phyloP scores from a whole-genome alignment of 371 early-diverging fungal species.

The Mucor sp. region DNA sequence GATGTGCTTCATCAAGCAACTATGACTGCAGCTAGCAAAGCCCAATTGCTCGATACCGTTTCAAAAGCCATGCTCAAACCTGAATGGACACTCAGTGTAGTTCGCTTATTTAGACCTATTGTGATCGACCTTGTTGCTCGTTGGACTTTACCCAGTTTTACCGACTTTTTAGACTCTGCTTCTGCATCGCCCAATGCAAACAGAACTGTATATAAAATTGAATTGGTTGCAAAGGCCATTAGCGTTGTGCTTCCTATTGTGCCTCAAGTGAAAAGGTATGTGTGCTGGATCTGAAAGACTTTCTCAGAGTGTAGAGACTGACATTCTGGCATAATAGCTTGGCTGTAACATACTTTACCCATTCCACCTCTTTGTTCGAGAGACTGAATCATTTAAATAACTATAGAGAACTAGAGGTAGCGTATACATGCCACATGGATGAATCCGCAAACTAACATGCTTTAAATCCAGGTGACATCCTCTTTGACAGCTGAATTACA shows the following conservation, averaged over 20 bases:
- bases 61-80: constrained; percentile 41
- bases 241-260: constrained; percentile 67
- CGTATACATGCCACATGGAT: not conserved
- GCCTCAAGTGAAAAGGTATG: constrained; percentile 74
- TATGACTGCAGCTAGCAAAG: constrained; percentile 2
- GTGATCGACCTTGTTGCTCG: constrained; percentile 82
- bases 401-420: constrained; percentile 2
- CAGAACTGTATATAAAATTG: constrained; percentile 49
- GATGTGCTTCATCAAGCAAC: constrained; percentile 9
- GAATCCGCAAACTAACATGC: not conserved
- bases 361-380: constrained; percentile 57
- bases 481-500: constrained; percentile 35
- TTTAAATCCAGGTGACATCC: constrained; percentile 8
- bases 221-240: constrained; percentile 63
- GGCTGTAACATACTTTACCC: constrained; percentile 60
- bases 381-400: constrained; percentile 42
- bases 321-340: constrained; percentile 46
- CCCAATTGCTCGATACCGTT: constrained; percentile 35
- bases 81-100: constrained; percentile 42
- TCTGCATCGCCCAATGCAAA: constrained; percentile 20
- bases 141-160: constrained; percentile 63
- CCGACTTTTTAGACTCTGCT: constrained; percentile 42
- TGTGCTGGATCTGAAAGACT: constrained; percentile 8
- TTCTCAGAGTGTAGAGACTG: too few relatives aligned
- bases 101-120: constrained; percentile 72